Base-by-base conservation (phyloP, 1,284 basidiomycete species). In the Pterula multifida region DNA sequence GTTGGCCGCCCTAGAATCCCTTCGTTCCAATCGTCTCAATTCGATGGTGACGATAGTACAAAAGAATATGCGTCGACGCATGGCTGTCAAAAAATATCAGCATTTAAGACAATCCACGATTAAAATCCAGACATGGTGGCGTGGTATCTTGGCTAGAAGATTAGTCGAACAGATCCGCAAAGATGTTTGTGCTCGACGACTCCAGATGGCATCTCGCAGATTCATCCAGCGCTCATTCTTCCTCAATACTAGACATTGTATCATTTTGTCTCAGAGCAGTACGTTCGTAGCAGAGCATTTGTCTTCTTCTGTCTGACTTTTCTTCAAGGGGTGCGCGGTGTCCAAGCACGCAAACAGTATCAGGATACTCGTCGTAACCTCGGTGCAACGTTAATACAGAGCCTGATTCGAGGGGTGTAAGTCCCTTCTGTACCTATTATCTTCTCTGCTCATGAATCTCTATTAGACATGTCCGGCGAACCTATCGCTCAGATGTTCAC, bases 1-100 rank as follows among this genome's bases (percentile, higher is more conserved):
- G 90, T 84, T 99, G 39, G 95, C 96, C n/a, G 85, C 90, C 13
- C 78, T 99, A 49, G 96, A 99, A 67, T 84, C 91, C 26, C 72
- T 93, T 49, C 85, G 96, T 24, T 85, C 90, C 3, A 83, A 89
- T 54, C 78, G 88, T 53, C 77, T 98, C 51, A 95, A 97, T 61
- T 72, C 81, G 17, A 80, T 98, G 63, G 92, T 95, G 51, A 97
- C 91, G 12, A 76, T 96, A 46, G 87, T 99, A 13, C 96, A 98
- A 71, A 98, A 98, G 79, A 97, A 98, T 65, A 85, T 98, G 70
- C 78, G 90, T 45, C 74, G 93, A 45, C 76, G 83, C 47, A 78
- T 96, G 70, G 90, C 90, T 3, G 77, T 87, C 56, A 90, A 86
- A 63, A 77, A 77, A 49, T 99, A 96, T 62, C 76, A 76, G 55